These are phyloP conservation scores for Blastobotrys serpentis DNA, from an alignment of 1,139 yeast genomes.

Conservation along the genomic window DNA sequence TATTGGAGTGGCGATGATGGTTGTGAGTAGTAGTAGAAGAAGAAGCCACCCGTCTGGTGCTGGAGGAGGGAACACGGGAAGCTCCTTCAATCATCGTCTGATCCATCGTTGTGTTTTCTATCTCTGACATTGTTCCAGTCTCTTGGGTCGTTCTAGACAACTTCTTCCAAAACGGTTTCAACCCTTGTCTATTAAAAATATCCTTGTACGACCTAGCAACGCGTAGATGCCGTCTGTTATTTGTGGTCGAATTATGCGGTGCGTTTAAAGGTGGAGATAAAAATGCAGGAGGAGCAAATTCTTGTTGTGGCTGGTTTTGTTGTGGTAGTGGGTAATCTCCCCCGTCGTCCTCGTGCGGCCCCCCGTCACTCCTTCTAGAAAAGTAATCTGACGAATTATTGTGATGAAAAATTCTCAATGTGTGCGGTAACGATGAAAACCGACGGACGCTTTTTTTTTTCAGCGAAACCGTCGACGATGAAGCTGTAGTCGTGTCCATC, in stretches of 20 bases:
- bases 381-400: neutral
- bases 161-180: conserved; percentile 6
- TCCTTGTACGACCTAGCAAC: conserved; percentile 5
- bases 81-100: conserved; percentile 1
- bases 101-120: conserved; percentile 1
- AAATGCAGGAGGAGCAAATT: neutral
- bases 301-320: neutral
- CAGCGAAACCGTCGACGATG: neutral
- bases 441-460: neutral
- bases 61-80: neutral
- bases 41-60: neutral
- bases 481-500: neutral
- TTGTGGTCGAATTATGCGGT: neutral
- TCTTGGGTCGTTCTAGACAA: neutral
- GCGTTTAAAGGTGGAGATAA: neutral
- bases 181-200: neutral
- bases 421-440: neutral
- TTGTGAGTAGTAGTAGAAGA: neutral
- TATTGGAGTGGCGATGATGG: neutral
- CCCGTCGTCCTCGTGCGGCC: neutral
- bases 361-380: neutral
- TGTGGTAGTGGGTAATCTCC: conserved; percentile 2
- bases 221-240: neutral
- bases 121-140: conserved; percentile 4
- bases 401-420: neutral